Percentiles rank a stretch among this genome's conserved stretches.
phyloP scores from a whole-genome alignment of 176 grass and related monocot species.

The Otatea glauca region DNA sequence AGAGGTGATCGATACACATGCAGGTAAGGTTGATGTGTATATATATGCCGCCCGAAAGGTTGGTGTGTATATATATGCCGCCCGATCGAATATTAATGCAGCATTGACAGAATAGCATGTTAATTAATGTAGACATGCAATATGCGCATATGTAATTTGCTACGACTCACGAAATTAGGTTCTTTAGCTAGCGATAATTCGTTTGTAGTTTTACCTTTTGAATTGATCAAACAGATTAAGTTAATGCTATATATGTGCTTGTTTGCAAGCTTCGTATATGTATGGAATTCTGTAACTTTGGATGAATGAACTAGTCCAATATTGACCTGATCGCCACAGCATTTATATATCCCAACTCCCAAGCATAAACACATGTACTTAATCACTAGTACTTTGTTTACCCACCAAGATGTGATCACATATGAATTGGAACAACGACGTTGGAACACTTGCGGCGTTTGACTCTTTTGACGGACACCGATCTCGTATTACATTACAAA shows the following conservation, averaged over 20 bases:
- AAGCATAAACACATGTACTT: neutral
- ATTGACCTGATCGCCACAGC: conserved; percentile 5
- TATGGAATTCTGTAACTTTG: neutral
- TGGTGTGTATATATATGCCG: too few species aligned
- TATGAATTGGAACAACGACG: neutral
- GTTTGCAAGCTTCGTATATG: neutral
- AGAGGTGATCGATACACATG: neutral
- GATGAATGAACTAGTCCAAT: neutral
- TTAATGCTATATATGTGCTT: neutral
- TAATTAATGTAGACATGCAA: neutral
- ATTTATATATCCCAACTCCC: neutral
- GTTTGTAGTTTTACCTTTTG: neutral
- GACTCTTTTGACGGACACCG: conserved; percentile 16
- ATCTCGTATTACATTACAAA: neutral
- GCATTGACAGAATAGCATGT: neutral
- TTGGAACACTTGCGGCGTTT: conserved; percentile 30
- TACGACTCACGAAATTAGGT: neutral
- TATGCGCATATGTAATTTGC: neutral
- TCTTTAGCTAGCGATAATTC: neutral
- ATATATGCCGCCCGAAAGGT: too few species aligned
- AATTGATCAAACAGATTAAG: neutral
- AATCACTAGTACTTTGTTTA: neutral
- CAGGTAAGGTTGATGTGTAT: neutral
- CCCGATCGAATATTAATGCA: neutral
- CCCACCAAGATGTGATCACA: neutral